Conservation (phyloP, 2,329 filamentous ascomycete genomes). For the Thermothelomyces thermophilus region DNA sequence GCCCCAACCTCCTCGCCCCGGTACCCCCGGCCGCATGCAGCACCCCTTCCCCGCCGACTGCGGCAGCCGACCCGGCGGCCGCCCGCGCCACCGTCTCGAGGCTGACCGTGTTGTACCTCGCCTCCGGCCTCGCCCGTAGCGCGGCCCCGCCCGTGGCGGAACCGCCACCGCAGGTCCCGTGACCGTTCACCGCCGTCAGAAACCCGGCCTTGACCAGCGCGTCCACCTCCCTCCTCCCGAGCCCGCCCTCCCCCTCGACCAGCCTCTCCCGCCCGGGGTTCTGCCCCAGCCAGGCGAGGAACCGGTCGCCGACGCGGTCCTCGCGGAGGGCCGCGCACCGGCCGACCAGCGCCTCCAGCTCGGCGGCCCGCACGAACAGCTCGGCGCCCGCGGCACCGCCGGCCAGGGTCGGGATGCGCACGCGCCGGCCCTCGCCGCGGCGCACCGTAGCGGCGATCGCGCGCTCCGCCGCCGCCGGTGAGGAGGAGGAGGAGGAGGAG, state of each 20-base stretch:
- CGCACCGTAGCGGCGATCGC: conserved; percentile 57
- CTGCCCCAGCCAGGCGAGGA: conserved; percentile 44
- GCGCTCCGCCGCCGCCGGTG: conserved; percentile 54
- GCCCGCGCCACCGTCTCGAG: conserved; percentile 57
- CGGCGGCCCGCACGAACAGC: conserved; percentile 51
- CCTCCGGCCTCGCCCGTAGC: conserved; percentile 39
- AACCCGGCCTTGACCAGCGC: conserved; percentile 61
- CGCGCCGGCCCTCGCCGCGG: not conserved
- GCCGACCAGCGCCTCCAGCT: conserved; percentile 46
- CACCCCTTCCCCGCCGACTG: conserved; percentile 62
- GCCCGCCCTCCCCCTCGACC: conserved; percentile 24
- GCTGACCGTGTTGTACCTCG: conserved; percentile 50
- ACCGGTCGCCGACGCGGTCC: conserved; percentile 42
- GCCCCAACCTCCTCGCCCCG: conserved; percentile 16
- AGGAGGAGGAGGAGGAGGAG: conserved; percentile 52
- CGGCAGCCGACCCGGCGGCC: conserved; percentile 60
- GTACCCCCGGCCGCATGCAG: conserved; percentile 57
- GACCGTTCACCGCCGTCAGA: conserved; percentile 44
- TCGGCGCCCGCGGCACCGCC: conserved; percentile 38
- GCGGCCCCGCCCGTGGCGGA: conserved; percentile 31
- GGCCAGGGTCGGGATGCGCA: conserved; percentile 35
- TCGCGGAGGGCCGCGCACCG: conserved; percentile 28
- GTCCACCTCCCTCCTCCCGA: conserved; percentile 44
- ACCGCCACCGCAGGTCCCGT: conserved; percentile 23
- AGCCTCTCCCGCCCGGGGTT: conserved; percentile 38